Evolutionary conservation across 2,329 filamentous ascomycete genomes (phyloP).

Genomic region (Lomentospora prolificans): DNA sequence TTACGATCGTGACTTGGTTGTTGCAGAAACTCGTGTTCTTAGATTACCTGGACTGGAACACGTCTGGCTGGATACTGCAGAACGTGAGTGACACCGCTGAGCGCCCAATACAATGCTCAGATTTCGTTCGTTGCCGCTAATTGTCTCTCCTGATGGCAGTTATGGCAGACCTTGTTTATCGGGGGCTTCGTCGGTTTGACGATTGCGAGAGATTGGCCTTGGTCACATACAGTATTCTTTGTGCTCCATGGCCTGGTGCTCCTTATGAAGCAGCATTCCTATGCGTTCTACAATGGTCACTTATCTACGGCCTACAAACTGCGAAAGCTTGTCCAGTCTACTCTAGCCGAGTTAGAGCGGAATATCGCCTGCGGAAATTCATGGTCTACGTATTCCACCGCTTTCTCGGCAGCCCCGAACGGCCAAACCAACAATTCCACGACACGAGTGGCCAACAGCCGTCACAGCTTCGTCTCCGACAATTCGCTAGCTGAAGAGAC

Average conservation of each 20-base stretch:
- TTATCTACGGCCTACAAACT: slow-evolving; percentile 50
- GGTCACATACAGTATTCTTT: slow-evolving; percentile 74
- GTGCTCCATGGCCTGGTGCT: slow-evolving; percentile 65
- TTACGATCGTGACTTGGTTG: slow-evolving; percentile 55
- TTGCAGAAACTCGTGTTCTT: slow-evolving; percentile 51
- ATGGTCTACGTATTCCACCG: background rate
- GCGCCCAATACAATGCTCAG: too few relatives aligned
- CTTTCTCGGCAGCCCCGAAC: background rate
- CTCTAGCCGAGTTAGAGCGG: slow-evolving; percentile 46
- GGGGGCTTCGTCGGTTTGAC: slow-evolving; percentile 54
- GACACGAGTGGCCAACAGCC: slow-evolving; percentile 9
- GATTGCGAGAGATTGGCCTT: slow-evolving; percentile 65
- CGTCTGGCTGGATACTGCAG: slow-evolving; percentile 63
- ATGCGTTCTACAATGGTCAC: slow-evolving; percentile 70
- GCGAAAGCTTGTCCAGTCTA: slow-evolving; percentile 31
- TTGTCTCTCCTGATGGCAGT: slow-evolving; percentile 21
- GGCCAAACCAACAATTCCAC: slow-evolving; percentile 12
- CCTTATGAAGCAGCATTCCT: slow-evolving; percentile 78
- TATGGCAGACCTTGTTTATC: slow-evolving; percentile 62
- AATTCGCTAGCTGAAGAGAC: slow-evolving; percentile 24
- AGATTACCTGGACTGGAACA: slow-evolving; percentile 58
- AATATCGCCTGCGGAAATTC: background rate
- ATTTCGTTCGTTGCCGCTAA: too few relatives aligned
- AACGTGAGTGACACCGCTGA: slow-evolving; percentile 30
- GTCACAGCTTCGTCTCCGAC: slow-evolving; percentile 13